Percentiles rank a stretch among this genome's conserved stretches.
Evolutionary conservation across 495 filamentous ascomycete genomes (phyloP).

Genomic region (Penicillium argentinense): DNA sequence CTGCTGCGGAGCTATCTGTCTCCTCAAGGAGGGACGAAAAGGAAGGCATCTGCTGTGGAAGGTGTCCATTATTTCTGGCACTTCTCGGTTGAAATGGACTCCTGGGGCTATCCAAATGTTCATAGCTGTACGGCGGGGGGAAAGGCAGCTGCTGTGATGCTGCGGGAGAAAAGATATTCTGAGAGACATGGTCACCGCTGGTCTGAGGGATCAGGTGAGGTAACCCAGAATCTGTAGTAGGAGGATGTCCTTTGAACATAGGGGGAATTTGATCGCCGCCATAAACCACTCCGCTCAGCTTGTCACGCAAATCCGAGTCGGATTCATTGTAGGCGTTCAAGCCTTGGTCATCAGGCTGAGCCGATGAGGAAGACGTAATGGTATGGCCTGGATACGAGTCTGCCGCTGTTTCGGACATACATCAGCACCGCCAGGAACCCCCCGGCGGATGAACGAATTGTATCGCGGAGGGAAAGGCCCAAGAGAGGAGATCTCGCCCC

Average conservation of each 20-base stretch:
- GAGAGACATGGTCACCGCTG: constrained; percentile 29
- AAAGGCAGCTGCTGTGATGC: constrained; percentile 31
- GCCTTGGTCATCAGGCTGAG: constrained; percentile 20
- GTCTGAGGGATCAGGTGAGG: constrained; percentile 27
- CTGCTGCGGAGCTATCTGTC: not conserved
- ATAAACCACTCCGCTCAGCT: constrained; percentile 30
- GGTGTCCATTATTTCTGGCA: constrained; percentile 17
- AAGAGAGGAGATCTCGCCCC: constrained; percentile 2
- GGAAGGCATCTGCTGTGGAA: not conserved
- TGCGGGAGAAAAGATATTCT: constrained; percentile 25
- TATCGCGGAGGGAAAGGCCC: not conserved
- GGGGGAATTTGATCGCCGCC: constrained; percentile 28
- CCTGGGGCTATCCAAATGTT: constrained; percentile 33
- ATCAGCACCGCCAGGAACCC: constrained; percentile 43
- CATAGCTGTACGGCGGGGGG: constrained; percentile 34
- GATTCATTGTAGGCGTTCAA: constrained; percentile 34
- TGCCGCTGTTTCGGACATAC: constrained; percentile 44
- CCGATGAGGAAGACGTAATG: constrained; percentile 33
- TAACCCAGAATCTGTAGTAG: constrained; percentile 30
- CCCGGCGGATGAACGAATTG: constrained; percentile 24
- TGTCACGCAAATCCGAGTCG: constrained; percentile 31
- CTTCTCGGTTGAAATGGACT: constrained; percentile 31
- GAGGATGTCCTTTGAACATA: constrained; percentile 27
- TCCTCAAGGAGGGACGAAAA: not conserved
- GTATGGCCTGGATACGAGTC: constrained; percentile 44